Evolutionary conservation across 768 basidiomycete genomes (phyloP), one percentile per base, ranked within the genome.

Genomic region (Russula dissimulans): DNA sequence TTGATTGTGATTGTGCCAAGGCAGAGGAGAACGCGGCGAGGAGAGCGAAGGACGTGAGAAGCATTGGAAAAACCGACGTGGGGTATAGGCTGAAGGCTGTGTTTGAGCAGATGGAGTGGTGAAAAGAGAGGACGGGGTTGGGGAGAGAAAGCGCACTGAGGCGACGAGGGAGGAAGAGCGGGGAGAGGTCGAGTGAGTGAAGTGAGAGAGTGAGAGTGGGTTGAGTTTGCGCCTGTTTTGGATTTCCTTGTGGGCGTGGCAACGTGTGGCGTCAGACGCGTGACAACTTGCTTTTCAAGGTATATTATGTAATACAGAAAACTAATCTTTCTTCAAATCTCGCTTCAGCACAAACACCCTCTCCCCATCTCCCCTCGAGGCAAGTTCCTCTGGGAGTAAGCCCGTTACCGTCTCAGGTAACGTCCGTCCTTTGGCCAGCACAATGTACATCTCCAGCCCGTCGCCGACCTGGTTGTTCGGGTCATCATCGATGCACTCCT

Each of bases 371-470:
- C 75, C 74, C 17, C 76, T 79, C 48, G 75, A 71, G 4, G 83
- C 81, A 66, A 89, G 67, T 71, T 92, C 91, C 69, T 84, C 81
- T 32, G 81, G 68, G 29, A 84, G 84, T 17, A 74, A 74, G 34
- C 85, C 63, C 46, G 70, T 75, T 65, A 81, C 81, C 57, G 89
- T 70, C 3, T 80, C 83, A 62, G 85, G 81, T 55, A 83, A 67
- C 36, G 77, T 76, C 34, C 84, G 83, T 44, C 80, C 87, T 68
- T 79, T 82, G 38, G 89, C 83, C 46, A 95, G 78, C 47, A 91
- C 86, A 57, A 97, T 79, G 69, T 87, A 95, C 63, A 95, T 89
- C 71, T 98, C 94, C 39, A 98, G 80, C 4, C 91, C 92, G 71
- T 98, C 95, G 46, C 95, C 95, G 64, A 99, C 95, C 89, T 91